Evolutionary conservation across 192 early-diverging fungal species (phyloP).

Genomic region (Allomyces macrogynus): DNA sequence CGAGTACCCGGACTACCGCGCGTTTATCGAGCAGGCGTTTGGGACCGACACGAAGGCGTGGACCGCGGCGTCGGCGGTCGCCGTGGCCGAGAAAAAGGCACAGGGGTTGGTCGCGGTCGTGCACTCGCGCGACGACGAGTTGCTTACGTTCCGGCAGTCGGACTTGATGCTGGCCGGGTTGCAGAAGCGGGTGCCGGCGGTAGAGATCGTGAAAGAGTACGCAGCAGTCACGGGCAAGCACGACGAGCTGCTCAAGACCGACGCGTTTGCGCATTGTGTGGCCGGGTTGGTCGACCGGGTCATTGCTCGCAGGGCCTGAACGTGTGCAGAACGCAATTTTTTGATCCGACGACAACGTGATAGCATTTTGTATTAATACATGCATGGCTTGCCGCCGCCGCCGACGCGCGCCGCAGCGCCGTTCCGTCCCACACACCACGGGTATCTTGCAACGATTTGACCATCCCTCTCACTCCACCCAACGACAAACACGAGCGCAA

Average conservation of each 20-base stretch:
- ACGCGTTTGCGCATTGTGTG: too few species aligned
- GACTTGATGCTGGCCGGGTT: neutral
- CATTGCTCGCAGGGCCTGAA: too few species aligned
- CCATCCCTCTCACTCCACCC: too few species aligned
- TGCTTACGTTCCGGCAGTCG: neutral
- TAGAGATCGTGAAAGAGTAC: neutral
- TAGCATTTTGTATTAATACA: too few species aligned
- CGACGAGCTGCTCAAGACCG: neutral
- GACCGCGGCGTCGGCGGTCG: neutral
- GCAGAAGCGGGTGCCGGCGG: neutral
- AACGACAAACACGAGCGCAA: too few species aligned
- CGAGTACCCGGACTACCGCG: constrained; percentile 41
- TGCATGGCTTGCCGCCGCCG: too few species aligned
- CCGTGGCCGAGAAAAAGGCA: neutral
- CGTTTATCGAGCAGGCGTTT: constrained; percentile 59
- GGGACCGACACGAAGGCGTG: constrained; percentile 6
- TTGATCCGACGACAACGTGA: too few species aligned
- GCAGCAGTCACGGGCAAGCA: neutral
- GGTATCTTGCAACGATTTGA: too few species aligned
- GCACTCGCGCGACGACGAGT: neutral
- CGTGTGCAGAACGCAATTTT: too few species aligned
- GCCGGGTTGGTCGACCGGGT: too few species aligned
- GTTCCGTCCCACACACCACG: too few species aligned
- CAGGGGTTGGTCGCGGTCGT: neutral
- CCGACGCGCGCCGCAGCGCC: too few species aligned